Evolutionary conservation across 441 rosid species (phyloP).

Genomic region (Populus tomentosa): DNA sequence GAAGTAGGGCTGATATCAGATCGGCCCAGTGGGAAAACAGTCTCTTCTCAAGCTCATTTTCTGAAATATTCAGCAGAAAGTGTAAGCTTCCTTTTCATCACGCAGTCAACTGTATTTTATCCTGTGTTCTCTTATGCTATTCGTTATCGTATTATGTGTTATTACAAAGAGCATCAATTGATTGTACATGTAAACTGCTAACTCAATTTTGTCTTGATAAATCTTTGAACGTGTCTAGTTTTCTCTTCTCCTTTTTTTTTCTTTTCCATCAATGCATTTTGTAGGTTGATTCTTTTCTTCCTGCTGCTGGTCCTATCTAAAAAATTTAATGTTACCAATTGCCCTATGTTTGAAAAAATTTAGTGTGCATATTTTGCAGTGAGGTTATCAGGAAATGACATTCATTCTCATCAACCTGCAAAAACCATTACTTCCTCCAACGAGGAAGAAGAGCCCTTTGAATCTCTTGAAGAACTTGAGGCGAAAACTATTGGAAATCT

Average conservation of each 20-base stretch:
- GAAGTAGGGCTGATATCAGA: no score
- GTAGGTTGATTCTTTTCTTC: background rate
- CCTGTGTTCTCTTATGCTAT: background rate
- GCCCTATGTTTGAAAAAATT: conserved; percentile 13
- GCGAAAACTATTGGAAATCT: conserved; percentile 75
- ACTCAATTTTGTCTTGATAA: background rate
- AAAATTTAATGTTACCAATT: background rate
- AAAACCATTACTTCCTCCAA: conserved; percentile 33
- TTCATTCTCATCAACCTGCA: conserved; percentile 33
- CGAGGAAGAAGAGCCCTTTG: conserved; percentile 46
- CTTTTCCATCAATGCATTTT: background rate
- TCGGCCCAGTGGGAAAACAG: no score
- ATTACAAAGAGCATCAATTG: background rate
- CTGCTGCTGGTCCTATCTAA: background rate
- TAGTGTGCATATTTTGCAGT: conserved; percentile 38
- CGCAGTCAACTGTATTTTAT: background rate
- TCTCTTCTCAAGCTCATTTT: conserved; percentile 39
- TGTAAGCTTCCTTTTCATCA: conserved; percentile 33
- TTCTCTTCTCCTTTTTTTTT: background rate
- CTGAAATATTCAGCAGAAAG: conserved; percentile 53
- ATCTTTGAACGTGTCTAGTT: background rate
- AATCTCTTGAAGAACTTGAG: conserved; percentile 67
- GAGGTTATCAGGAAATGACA: conserved; percentile 37
- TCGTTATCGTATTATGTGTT: background rate
- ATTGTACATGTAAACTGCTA: background rate